Evolutionary conservation across 345 rosid genomes (phyloP), one percentile per base, ranked within the genome.

Genomic region (Brassica incana): DNA sequence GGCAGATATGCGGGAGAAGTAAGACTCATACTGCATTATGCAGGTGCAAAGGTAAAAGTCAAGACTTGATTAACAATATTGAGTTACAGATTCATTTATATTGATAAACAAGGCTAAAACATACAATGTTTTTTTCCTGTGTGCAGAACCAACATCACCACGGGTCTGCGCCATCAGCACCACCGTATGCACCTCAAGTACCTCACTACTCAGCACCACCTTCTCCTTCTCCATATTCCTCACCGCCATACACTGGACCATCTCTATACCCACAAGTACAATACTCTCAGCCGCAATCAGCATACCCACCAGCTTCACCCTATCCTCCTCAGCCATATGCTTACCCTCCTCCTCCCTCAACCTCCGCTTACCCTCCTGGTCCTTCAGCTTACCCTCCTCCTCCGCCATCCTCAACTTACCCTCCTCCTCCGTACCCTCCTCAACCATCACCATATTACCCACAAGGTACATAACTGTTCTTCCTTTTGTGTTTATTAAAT

Each of bases 1-100:
- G 82, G 69, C 89, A 95, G 99, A 81, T 74, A 70, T 68, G 97
- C 98, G 0, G 99, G 99, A 79, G 97, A 89, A 84, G 91, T 88
- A 56, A 84, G 88, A 29, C 79, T 95, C 78, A 88, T 92, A 27
- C 5, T 92, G 78, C 98, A 90, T 76, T 92, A 88, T 43, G 71
- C 84, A 23, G 87, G 84, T 48, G 93, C 92, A 73, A 86, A 59
- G 1, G 99, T 92, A 84, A 60, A 85, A 85, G 89, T 40, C 58
- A 8, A 23, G 43, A 20, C 48, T 14, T 45, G 33, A 2, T 56
- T 65, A 38, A 1, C 45, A 71, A 43, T 36, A 63, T 11, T 64
- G 5, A 3, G 60, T 63, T 2, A 63, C 11, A 8, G 23, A 1
- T 69, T 75, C 32, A 5, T 29, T 30, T 23, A 33, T 23, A 45